Evolutionary conservation across 2,329 filamentous ascomycete genomes (phyloP).

Genomic region (Dryadomyces quercivorus): DNA sequence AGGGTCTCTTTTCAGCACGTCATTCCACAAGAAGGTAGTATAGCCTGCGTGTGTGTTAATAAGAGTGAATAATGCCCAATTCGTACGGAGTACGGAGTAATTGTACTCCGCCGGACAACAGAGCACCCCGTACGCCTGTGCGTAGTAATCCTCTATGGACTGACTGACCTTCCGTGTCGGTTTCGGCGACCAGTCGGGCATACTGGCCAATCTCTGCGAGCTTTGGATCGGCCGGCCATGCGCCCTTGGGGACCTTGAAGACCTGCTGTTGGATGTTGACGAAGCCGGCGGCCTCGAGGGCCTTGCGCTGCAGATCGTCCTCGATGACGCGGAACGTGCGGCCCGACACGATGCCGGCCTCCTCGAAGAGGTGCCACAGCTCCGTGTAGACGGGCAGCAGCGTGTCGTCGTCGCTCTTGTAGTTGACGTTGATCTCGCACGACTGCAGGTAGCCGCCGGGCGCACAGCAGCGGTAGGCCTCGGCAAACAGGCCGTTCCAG

Average conservation of each 20-base stretch:
- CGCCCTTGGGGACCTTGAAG: neutral
- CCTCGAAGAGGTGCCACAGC: conserved; percentile 15
- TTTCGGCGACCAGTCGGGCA: neutral
- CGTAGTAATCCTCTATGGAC: too few species aligned
- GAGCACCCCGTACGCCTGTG: too few species aligned
- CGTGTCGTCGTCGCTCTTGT: conserved; percentile 29
- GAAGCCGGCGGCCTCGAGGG: conserved; percentile 27
- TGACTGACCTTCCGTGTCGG: neutral
- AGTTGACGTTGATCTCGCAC: conserved; percentile 29
- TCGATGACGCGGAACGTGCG: conserved; percentile 19
- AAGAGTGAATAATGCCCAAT: neutral
- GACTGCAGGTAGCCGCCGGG: conserved; percentile 36
- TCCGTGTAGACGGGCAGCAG: conserved; percentile 23
- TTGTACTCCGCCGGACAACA: too few species aligned
- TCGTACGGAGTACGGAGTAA: neutral
- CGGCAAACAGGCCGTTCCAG: neutral
- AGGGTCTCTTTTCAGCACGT: neutral
- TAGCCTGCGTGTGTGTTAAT: neutral
- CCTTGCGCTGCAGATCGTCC: conserved; percentile 16
- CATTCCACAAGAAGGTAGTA: neutral
- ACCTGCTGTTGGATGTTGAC: conserved; percentile 18
- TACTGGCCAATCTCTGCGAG: too few species aligned
- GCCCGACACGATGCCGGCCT: conserved; percentile 21
- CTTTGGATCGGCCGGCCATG: neutral
- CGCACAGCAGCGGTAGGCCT: neutral